A percentile compares a stretch with the other conserved stretches of the same genome.
phyloP scores from a whole-genome alignment of 768 basidiomycete species.

The Lanmaoa pseudosensibilis region DNA sequence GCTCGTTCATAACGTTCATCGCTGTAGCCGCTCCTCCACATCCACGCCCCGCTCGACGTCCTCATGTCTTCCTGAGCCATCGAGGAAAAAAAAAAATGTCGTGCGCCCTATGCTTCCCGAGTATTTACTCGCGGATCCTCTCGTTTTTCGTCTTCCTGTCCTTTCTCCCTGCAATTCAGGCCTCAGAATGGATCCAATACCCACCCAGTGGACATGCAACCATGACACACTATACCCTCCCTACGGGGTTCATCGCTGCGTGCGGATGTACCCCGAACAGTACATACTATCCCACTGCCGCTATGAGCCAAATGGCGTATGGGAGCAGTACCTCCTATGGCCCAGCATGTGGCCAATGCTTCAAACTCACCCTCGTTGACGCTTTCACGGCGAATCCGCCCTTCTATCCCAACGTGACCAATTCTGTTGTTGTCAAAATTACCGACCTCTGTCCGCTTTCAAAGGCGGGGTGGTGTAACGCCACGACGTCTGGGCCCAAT shows the following conservation, averaged over 20 bases:
- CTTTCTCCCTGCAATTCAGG: constrained; percentile 23
- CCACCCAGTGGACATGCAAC: constrained; percentile 63
- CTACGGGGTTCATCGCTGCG: constrained; percentile 50
- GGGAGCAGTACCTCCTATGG: constrained; percentile 74
- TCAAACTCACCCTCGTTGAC: constrained; percentile 72
- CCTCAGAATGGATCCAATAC: constrained; percentile 63
- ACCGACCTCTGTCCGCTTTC: constrained; percentile 78
- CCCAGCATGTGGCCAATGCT: constrained; percentile 76
- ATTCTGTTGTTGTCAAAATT: constrained; percentile 71
- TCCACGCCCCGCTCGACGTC: not conserved
- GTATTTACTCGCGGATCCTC: constrained; percentile 16
- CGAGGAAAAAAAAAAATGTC: constrained; percentile 18
- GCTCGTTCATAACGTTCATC: not conserved
- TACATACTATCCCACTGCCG: constrained; percentile 73
- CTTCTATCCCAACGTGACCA: constrained; percentile 61
- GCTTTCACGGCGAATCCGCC: constrained; percentile 66
- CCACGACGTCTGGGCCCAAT: constrained; percentile 59
- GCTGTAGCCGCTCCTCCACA: not conserved
- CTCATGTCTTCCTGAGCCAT: constrained; percentile 16
- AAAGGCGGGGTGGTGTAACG: constrained; percentile 67
- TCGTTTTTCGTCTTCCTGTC: constrained; percentile 26
- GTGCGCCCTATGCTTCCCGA: not conserved
- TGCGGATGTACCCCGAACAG: constrained; percentile 75
- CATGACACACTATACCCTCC: constrained; percentile 71
- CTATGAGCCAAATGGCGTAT: constrained; percentile 76